phyloP scores from a whole-genome alignment of 768 basidiomycete species.

The Heimioporus sp. region DNA sequence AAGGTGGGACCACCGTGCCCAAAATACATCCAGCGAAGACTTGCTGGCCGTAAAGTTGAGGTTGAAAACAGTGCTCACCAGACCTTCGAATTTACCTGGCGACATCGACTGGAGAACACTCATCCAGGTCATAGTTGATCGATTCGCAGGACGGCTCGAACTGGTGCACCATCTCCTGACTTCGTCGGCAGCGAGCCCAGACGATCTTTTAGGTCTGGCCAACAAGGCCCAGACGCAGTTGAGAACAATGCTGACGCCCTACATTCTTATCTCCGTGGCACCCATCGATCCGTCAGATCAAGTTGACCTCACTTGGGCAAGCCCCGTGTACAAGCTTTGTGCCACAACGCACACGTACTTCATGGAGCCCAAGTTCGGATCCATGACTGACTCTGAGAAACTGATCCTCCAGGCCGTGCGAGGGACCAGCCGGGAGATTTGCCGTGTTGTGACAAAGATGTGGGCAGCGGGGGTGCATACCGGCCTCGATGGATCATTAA shows the following conservation, averaged over 20 bases:
- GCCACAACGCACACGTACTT: too few species aligned
- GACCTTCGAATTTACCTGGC: neutral
- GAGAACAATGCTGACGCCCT: neutral
- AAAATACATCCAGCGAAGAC: neutral
- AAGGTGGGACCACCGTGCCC: neutral
- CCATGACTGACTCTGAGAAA: neutral
- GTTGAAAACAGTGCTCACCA: neutral
- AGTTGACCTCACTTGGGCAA: neutral
- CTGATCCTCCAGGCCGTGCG: neutral
- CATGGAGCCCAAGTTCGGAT: too few species aligned
- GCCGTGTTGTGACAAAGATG: neutral
- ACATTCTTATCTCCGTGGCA: neutral
- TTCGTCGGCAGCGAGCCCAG: neutral
- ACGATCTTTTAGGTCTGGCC: neutral
- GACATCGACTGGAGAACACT: neutral
- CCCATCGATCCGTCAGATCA: neutral
- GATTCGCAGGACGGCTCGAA: neutral
- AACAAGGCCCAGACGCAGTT: neutral
- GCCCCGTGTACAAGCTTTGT: neutral
- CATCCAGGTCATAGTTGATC: too few species aligned
- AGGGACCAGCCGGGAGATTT: neutral
- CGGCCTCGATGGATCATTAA: neutral
- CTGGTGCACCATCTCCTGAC: neutral
- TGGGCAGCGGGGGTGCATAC: neutral
- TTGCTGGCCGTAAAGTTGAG: neutral